Evolutionary conservation across 192 early-diverging fungal genomes (phyloP), one percentile per base, ranked within the genome.

Genomic region (Allomyces macrogynus): DNA sequence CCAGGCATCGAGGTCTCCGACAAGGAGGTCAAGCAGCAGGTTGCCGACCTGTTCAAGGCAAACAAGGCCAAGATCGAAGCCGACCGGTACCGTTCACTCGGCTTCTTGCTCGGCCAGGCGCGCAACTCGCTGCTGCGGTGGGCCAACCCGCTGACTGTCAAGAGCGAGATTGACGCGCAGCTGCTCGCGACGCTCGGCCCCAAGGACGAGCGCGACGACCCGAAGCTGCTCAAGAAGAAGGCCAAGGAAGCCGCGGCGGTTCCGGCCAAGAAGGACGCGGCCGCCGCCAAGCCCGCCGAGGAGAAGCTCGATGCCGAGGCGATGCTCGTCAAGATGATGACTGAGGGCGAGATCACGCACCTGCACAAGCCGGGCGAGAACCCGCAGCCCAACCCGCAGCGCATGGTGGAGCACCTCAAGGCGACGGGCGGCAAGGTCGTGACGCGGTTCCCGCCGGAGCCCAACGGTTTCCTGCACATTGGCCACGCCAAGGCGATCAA

Each of bases 401-500:
- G 98, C 63, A 95, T 90, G 84, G 80, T 79, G 26, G 83, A 86
- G 73, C 97, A 99, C 71, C 77, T 99, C 40, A 83, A 85, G 63
- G 84, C 84, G 8, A 98, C 97, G 1, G 86, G 86, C 54, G 90
- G 91, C 20, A 84, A 84, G 69, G 95, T 98, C 16, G 68, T 97
- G 20, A 99, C 97, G 16, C 92, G 97, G 44, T 99, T 99, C 79
- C 97, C 97, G 24, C 97, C 97, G 64, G 97, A 98, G 81, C 97
- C 97, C 64, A 98, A 99, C 73, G 95, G 97, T 23, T 95, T 85
- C 78, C 78, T 98, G 62, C 95, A 99, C 74, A 97, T 99, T 75
- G 95, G 97, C 63, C 97, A 99, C 72, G 92, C 93, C 67, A 99
- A 99, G 77, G 97, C 95, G 54, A 95, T 99, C 79, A 99, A 99